Conservation (phyloP, 495 filamentous ascomycete genomes). For the Penicillium cinerascens region DNA sequence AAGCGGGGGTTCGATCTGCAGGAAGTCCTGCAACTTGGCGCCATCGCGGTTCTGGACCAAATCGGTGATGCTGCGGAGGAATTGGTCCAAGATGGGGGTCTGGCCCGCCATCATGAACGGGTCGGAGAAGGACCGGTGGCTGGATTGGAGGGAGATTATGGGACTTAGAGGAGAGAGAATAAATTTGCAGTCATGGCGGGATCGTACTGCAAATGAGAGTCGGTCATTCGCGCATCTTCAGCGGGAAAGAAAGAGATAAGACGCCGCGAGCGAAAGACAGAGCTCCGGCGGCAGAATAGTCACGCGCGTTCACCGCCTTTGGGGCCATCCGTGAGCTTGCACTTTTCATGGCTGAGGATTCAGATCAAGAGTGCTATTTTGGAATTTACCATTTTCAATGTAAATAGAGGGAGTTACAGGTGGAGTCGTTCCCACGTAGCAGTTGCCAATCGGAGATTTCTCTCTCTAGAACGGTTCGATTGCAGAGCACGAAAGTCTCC, state of each 20-base stretch:
- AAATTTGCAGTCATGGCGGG: neutral
- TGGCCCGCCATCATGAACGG: slow-evolving; percentile 23
- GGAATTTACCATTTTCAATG: too few species aligned
- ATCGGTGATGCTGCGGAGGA: slow-evolving; percentile 50
- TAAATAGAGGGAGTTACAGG: too few species aligned
- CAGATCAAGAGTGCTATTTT: too few species aligned
- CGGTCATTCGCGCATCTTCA: neutral
- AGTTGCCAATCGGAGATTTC: too few species aligned
- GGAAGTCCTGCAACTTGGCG: slow-evolving; percentile 50
- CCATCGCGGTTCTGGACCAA: slow-evolving; percentile 55
- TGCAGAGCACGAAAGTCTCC: too few species aligned
- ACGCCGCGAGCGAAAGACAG: neutral
- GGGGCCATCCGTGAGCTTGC: neutral
- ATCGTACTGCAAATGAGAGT: neutral
- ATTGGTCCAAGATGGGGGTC: slow-evolving; percentile 52
- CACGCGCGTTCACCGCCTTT: neutral
- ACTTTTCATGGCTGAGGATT: too few species aligned
- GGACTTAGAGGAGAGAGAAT: neutral
- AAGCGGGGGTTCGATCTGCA: slow-evolving; percentile 63
- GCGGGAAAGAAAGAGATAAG: neutral
- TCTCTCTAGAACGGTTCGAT: too few species aligned
- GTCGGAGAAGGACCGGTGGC: neutral
- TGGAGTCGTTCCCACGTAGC: neutral
- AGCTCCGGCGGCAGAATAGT: neutral
- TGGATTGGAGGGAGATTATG: neutral